Percentiles rank a stretch among this genome's conserved stretches.
Conservation (phyloP, 495 filamentous ascomycete species). For the Daldinia bambusicola region DNA sequence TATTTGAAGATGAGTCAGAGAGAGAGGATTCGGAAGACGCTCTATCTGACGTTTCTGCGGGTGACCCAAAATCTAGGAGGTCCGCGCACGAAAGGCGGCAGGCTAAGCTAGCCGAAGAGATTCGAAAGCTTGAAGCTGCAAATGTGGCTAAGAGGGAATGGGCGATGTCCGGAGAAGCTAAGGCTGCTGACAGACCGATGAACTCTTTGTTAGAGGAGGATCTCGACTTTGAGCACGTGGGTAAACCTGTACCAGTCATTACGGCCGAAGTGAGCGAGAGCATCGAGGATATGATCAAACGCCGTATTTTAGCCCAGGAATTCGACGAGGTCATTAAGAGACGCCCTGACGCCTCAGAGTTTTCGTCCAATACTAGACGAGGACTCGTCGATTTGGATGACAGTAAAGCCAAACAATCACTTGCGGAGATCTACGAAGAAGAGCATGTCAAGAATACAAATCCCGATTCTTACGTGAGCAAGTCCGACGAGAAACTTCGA, state of each 20-base stretch:
- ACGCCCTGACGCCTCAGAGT: slow-evolving; percentile 74
- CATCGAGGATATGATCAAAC: slow-evolving; percentile 94
- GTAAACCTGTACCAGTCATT: slow-evolving; percentile 93
- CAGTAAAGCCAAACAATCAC: slow-evolving; percentile 82
- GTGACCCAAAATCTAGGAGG: slow-evolving; percentile 65
- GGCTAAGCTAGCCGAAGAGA: slow-evolving; percentile 86
- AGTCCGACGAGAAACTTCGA: slow-evolving; percentile 79
- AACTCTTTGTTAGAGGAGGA: slow-evolving; percentile 96
- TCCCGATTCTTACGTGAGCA: slow-evolving; percentile 80
- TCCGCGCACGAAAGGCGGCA: slow-evolving; percentile 89
- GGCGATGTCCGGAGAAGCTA: slow-evolving; percentile 89
- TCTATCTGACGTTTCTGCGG: slow-evolving; percentile 64
- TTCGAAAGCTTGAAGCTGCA: slow-evolving; percentile 86
- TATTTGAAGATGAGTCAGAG: slow-evolving; percentile 85
- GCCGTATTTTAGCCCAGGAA: slow-evolving; percentile 87
- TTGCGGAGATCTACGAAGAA: slow-evolving; percentile 94
- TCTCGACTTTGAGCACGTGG: slow-evolving; percentile 93
- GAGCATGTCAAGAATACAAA: slow-evolving; percentile 84
- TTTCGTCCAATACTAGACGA: slow-evolving; percentile 64
- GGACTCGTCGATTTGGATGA: slow-evolving; percentile 85
- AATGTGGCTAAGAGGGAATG: slow-evolving; percentile 92
- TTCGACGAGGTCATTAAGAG: slow-evolving; percentile 93
- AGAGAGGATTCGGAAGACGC: slow-evolving; percentile 64
- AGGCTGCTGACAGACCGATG: slow-evolving; percentile 79
- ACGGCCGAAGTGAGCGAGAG: slow-evolving; percentile 92